Percentiles rank a stretch among this genome's conserved stretches.
These are phyloP conservation scores for Suillus cothurnatus DNA, from an alignment of 768 basidiomycete species.

Conservation along the genomic window DNA sequence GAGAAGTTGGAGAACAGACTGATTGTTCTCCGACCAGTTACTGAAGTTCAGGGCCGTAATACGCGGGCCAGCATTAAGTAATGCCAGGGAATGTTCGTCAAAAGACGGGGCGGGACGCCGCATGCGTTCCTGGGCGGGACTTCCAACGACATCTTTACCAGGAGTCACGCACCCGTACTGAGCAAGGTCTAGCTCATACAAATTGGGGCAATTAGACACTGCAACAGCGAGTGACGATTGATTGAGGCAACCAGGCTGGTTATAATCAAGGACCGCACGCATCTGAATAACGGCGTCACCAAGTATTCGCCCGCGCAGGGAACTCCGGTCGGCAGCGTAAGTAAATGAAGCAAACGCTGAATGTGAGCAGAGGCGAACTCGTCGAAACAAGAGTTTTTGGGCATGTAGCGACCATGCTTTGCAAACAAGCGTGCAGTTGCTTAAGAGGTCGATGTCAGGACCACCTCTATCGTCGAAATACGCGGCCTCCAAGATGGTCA, in stretches of 20 bases:
- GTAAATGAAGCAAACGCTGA: constrained; percentile 56
- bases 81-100: constrained; percentile 49
- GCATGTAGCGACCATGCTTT: constrained; percentile 63
- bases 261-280: constrained; percentile 63
- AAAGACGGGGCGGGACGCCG: constrained; percentile 56
- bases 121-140: constrained; percentile 48
- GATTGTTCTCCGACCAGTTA: constrained; percentile 70
- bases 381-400: constrained; percentile 65
- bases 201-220: constrained; percentile 59
- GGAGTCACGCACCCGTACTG: constrained; percentile 61
- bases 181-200: constrained; percentile 56
- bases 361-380: constrained; percentile 56
- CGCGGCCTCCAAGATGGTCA: constrained; percentile 63
- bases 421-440: constrained; percentile 63
- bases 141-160: constrained; percentile 51
- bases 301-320: constrained; percentile 50
- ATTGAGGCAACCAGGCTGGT: constrained; percentile 61
- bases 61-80: constrained; percentile 55
- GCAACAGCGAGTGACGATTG: constrained; percentile 60
- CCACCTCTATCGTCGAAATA: constrained; percentile 41
- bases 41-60: constrained; percentile 59
- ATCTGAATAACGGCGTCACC: constrained; percentile 56
- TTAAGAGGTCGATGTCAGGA: constrained; percentile 46
- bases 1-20: constrained; percentile 61
- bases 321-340: constrained; percentile 48